Evolutionary conservation across 2,329 filamentous ascomycete genomes (phyloP).

Genomic region (Plectosphaerella sp.): DNA sequence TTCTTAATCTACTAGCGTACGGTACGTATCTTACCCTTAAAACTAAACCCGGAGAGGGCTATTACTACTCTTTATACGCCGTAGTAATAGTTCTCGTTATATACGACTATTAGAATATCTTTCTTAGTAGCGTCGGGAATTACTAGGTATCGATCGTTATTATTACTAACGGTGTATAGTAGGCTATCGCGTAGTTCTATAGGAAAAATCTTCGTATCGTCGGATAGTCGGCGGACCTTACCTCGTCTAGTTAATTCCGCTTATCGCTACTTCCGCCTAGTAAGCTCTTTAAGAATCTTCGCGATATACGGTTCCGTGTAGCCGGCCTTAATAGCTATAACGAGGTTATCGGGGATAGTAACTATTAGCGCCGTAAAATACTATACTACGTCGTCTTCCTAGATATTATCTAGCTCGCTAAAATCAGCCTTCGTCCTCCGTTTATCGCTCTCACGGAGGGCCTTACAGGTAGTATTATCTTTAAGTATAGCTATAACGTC

Average conservation of each 20-base stretch:
- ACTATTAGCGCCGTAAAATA: too few species aligned
- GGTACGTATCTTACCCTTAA: too few species aligned
- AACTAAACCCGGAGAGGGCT: too few species aligned
- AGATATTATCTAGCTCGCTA: too few species aligned
- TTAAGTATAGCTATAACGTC: background rate
- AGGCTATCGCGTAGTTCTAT: too few species aligned
- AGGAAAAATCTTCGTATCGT: too few species aligned
- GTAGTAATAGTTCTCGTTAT: background rate
- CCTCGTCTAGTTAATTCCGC: background rate
- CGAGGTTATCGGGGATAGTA: too few species aligned
- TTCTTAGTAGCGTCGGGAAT: background rate
- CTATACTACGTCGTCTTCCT: too few species aligned
- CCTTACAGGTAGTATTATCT: background rate
- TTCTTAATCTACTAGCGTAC: too few species aligned
- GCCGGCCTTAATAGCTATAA: background rate
- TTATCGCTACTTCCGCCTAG: background rate
- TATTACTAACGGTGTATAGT: too few species aligned
- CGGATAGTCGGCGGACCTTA: background rate
- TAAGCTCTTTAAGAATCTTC: background rate
- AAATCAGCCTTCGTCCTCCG: too few species aligned
- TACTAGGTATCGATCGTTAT: background rate
- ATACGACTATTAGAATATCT: background rate
- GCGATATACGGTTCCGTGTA: background rate
- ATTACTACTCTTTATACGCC: background rate
- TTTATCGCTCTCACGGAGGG: too few species aligned